Evolutionary conservation across 1,284 basidiomycete species (phyloP).

Genomic region (Xanthoconium separans): DNA sequence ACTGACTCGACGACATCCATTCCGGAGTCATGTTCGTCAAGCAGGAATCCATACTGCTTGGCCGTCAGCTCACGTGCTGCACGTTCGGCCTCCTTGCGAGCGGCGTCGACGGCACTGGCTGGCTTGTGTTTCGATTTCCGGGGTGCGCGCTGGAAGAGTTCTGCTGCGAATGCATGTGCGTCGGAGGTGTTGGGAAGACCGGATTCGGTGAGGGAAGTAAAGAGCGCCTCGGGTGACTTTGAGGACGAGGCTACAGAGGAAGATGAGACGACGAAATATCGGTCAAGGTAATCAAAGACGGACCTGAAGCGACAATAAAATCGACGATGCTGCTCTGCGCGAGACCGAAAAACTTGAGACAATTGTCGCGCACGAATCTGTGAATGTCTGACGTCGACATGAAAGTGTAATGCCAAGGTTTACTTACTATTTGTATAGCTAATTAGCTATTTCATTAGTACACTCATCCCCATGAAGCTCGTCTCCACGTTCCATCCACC

Average conservation of each 20-base stretch:
- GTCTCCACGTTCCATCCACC: constrained; percentile 67
- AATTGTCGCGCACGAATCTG: constrained; percentile 86
- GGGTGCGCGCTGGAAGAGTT: constrained; percentile 78
- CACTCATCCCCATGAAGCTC: constrained; percentile 52
- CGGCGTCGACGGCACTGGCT: constrained; percentile 41
- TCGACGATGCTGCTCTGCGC: constrained; percentile 68
- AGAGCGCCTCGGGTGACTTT: constrained; percentile 79
- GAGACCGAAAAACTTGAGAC: constrained; percentile 80
- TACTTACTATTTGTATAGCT: too few relatives aligned
- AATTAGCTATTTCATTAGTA: background rate
- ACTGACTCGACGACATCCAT: constrained; percentile 45
- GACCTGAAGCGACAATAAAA: constrained; percentile 64
- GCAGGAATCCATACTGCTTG: constrained; percentile 75
- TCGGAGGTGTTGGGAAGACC: constrained; percentile 82
- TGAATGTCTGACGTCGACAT: constrained; percentile 53
- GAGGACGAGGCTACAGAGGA: constrained; percentile 66
- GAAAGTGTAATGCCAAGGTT: background rate
- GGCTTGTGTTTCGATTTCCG: constrained; percentile 70
- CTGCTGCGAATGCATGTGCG: constrained; percentile 75
- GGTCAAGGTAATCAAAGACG: constrained; percentile 21
- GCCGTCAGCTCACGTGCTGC: constrained; percentile 68
- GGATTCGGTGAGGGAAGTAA: constrained; percentile 68
- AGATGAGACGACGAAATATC: constrained; percentile 5
- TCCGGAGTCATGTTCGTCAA: constrained; percentile 64
- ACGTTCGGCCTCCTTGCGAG: constrained; percentile 66